Conservation (phyloP, 441 rosid genomes). For the Sinapis alba region DNA sequence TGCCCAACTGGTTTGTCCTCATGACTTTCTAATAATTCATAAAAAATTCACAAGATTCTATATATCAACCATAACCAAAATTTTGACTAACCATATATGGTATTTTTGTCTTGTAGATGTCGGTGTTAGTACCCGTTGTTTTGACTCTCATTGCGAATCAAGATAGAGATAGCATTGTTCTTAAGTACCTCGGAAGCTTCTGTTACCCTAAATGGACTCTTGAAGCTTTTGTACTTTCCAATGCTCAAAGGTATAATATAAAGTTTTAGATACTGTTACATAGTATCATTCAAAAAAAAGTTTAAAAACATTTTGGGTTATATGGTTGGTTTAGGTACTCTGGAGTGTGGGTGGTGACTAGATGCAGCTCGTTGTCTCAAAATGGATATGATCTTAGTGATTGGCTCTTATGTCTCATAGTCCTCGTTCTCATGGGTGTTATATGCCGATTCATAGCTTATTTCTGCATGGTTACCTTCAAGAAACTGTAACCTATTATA, state of each 20-base stretch:
- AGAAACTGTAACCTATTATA: slow-evolving; percentile 43
- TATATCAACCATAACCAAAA: not conserved
- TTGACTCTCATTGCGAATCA: slow-evolving; percentile 63
- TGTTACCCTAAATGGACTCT: slow-evolving; percentile 70
- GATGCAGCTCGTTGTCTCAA: slow-evolving; percentile 49
- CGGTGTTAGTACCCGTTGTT: slow-evolving; percentile 67
- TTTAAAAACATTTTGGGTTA: not conserved
- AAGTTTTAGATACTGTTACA: not conserved
- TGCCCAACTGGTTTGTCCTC: slow-evolving; percentile 60
- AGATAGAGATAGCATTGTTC: slow-evolving; percentile 45
- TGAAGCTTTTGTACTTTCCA: slow-evolving; percentile 65
- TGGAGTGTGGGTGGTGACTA: slow-evolving; percentile 63
- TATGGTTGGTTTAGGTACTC: slow-evolving; percentile 45
- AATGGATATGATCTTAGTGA: slow-evolving; percentile 53
- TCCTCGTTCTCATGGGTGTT: slow-evolving; percentile 48
- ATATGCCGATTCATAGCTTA: slow-evolving; percentile 49
- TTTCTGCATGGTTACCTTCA: slow-evolving; percentile 46
- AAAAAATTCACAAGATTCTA: not conserved
- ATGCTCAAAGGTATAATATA: slow-evolving; percentile 56
- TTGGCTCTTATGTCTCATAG: slow-evolving; percentile 48
- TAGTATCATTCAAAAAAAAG: not conserved
- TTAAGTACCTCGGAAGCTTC: slow-evolving; percentile 48
- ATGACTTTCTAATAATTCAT: slow-evolving; percentile 12
- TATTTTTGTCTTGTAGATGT: slow-evolving; percentile 50
- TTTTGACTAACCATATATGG: no score